Percentiles rank a stretch among this genome's conserved stretches.
Conservation (phyloP, 1,139 yeast genomes). For the Kazachstania sp. region DNA sequence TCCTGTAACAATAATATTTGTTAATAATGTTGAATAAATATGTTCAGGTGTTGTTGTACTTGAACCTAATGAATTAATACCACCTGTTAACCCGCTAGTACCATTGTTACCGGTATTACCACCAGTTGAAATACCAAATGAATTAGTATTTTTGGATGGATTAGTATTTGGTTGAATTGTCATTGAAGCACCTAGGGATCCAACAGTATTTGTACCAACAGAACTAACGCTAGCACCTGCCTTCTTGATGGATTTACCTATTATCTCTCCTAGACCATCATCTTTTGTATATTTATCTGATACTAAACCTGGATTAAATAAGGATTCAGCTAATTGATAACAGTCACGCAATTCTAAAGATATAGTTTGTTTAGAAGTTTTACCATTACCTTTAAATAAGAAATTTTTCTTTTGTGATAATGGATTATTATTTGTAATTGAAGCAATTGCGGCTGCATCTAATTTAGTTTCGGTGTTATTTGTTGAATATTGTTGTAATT, state of each 20-base stretch:
- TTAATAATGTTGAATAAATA: constrained; percentile 31
- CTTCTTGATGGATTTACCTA: constrained; percentile 23
- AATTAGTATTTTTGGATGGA: neutral
- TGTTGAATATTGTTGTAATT: constrained; percentile 11
- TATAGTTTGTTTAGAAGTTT: constrained; percentile 15
- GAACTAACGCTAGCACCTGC: constrained; percentile 25
- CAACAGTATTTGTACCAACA: constrained; percentile 9
- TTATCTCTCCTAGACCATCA: constrained; percentile 25
- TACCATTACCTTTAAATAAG: constrained; percentile 9
- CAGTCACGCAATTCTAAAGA: constrained; percentile 21
- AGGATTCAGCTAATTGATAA: constrained; percentile 20
- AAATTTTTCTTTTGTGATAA: constrained; percentile 19
- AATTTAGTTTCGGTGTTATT: constrained; percentile 1
- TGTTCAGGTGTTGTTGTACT: constrained; percentile 11
- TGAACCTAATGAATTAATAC: neutral
- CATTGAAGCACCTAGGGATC: constrained; percentile 14
- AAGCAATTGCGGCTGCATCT: constrained; percentile 7
- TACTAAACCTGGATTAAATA: constrained; percentile 24
- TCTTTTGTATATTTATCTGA: constrained; percentile 13
- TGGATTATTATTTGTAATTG: constrained; percentile 18
- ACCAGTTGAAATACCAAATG: neutral
- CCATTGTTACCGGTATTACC: neutral
- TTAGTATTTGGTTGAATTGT: neutral
- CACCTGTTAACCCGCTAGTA: neutral
- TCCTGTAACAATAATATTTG: constrained; percentile 63